Base-by-base conservation (phyloP, 495 filamentous ascomycete genomes). In the Neurospora hispaniola region DNA sequence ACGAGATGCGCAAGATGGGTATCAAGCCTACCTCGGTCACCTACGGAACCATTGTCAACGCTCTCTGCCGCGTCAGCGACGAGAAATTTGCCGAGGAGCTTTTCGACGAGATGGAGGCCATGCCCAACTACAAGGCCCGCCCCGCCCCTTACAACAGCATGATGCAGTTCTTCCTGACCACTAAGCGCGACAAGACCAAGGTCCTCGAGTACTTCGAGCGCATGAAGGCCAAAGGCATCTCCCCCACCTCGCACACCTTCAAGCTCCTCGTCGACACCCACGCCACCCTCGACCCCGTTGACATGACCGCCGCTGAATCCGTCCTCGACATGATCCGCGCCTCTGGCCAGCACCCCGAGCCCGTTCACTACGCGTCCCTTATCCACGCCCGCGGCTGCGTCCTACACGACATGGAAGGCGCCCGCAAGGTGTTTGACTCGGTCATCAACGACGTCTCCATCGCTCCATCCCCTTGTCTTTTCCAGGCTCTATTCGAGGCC, bases 111-210 rank as follows among this genome's bases (percentile, higher is more conserved):
- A 99, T 99, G 96, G 96, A 99, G 84, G 90, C 89, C 46, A 97
- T 97, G 92, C 92, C 94, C 46, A 98, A 98, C 85, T 99, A 98
- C 89, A 97, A 98, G 85, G 93, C 96, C 48, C 89, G 96, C 8
- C 93, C 96, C 4, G 96, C 96, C 11, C 96, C 96, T 5, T 99
- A 99, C 86, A 98, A 99, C 84, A 95, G 92, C 79, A 90, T 99
- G 88, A 99, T 99, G 88, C 96, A 99, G 81, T 98, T 97, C 86
- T 99, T 98, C 89, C 88, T 98, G 73, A 94, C 91, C 77, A 98
- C 96, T 39, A 98, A 98, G 87, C 91, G 94, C 20, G 96, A 99
- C 81, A 92, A 94, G 81, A 81, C 84, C 81, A 98, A 98, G 87
- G 95, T 97, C 14, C 88, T 98, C n/a, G 88, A 91, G 31, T 99